Conservation (phyloP, 441 rosid genomes). For the Aleurites moluccanus region DNA sequence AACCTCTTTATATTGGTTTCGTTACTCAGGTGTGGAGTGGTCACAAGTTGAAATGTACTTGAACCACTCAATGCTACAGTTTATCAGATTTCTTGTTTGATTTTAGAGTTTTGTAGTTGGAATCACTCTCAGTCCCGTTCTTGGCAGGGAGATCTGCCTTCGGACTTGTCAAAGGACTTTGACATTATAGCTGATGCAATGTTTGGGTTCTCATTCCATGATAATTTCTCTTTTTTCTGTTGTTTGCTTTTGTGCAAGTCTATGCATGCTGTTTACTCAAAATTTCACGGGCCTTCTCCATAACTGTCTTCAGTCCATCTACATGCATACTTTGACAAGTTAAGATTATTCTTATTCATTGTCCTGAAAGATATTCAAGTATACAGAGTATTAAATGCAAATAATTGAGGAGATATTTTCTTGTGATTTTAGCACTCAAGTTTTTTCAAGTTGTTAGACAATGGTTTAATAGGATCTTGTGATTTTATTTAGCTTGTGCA, state of each 20-base stretch:
- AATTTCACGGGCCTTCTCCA: not conserved
- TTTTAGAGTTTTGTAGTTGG: constrained; percentile 55
- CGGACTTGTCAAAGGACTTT: constrained; percentile 61
- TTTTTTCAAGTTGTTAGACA: not conserved
- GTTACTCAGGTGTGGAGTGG: constrained; percentile 68
- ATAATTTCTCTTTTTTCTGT: constrained; percentile 44
- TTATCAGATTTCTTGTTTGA: constrained; percentile 7
- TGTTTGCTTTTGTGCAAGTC: not conserved
- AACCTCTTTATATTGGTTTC: constrained; percentile 71
- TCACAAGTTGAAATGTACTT: constrained; percentile 1
- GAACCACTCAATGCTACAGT: not conserved
- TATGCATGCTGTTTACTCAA: not conserved
- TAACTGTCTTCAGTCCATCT: not conserved
- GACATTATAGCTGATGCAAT: constrained; percentile 81
- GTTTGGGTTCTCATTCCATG: constrained; percentile 95
- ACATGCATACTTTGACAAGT: too few relatives aligned
- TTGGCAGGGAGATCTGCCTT: constrained; percentile 64
- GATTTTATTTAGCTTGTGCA: not conserved
- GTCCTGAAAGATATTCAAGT: not conserved
- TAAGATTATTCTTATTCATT: not conserved
- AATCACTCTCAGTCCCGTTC: constrained; percentile 78
- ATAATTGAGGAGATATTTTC: not conserved
- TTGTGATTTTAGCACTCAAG: not conserved
- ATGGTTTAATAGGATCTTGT: not conserved
- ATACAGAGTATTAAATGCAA: not conserved